phyloP scores from a whole-genome alignment of 805 yeast genomes.

The Dipodascopsis tothii region DNA sequence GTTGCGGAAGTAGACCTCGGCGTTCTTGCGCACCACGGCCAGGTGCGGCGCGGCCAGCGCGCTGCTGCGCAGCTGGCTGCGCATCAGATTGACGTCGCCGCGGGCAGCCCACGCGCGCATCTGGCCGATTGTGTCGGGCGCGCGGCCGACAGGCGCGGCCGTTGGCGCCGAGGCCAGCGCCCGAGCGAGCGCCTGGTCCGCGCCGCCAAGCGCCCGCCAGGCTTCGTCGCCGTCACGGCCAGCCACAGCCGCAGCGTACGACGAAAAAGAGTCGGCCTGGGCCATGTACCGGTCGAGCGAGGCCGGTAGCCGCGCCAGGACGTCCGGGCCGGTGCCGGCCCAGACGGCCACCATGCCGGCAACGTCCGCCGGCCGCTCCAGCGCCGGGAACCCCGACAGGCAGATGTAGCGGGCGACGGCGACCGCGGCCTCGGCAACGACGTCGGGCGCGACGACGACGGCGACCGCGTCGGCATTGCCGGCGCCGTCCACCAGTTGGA shows the following conservation, averaged over 20 bases:
- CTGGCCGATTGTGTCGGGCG: conserved; percentile 7
- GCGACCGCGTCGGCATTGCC: no score
- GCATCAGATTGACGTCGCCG: conserved; percentile 27
- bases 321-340: background rate
- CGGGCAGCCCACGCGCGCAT: conserved; percentile 21
- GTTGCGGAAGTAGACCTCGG: conserved; percentile 25
- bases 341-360: background rate
- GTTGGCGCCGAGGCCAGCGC: background rate
- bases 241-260: conserved; percentile 9
- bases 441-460: conserved; percentile 1
- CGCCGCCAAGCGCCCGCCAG: conserved; percentile 22
- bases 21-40: conserved; percentile 22
- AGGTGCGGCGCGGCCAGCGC: conserved; percentile 22
- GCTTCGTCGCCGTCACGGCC: conserved; percentile 4
- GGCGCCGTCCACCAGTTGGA: no score
- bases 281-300: conserved; percentile 22
- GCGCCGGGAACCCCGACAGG: conserved; percentile 13
- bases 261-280: conserved; percentile 26
- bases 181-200: conserved; percentile 16
- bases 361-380: background rate
- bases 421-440: conserved; percentile 11
- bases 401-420: conserved; percentile 14
- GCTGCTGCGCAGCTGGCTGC: conserved; percentile 17
- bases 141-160: conserved; percentile 9
- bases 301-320: background rate